phyloP scores from a whole-genome alignment of 768 basidiomycete species.

The Suillus paluster region DNA sequence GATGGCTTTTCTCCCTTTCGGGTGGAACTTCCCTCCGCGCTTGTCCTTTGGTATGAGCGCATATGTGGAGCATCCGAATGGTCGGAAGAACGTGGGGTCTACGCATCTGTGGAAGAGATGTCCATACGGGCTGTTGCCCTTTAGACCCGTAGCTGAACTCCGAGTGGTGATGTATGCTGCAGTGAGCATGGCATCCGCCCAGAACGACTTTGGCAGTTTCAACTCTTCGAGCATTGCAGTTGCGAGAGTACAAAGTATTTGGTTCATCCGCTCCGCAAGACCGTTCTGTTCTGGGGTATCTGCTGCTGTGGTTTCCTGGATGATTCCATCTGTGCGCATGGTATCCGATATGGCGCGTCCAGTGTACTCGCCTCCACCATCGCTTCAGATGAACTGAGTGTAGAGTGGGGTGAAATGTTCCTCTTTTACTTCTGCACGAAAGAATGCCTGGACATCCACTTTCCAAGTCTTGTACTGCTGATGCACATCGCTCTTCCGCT shows the following conservation, averaged over 20 bases:
- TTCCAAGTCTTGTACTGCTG: slow-evolving; percentile 2
- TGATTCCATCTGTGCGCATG: background rate
- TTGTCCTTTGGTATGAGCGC: slow-evolving; percentile 2
- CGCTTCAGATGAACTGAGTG: slow-evolving; percentile 15
- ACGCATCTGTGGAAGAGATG: background rate
- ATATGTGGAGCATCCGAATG: slow-evolving; percentile 7
- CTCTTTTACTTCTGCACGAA: background rate
- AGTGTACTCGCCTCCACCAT: slow-evolving; percentile 17
- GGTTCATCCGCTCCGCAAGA: slow-evolving; percentile 34
- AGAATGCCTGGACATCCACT: background rate
- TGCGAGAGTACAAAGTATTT: slow-evolving; percentile 26
- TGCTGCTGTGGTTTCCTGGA: slow-evolving; percentile 1
- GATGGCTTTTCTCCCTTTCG: slow-evolving; percentile 7
- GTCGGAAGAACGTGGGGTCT: background rate
- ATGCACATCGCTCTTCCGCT: slow-evolving; percentile 6
- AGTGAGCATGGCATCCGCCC: slow-evolving; percentile 27
- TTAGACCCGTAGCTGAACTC: slow-evolving; percentile 22
- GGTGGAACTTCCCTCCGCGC: slow-evolving; percentile 3
- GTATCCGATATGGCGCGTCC: background rate
- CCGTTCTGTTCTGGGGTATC: slow-evolving; percentile 27
- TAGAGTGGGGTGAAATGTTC: slow-evolving; percentile 3
- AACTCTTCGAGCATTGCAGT: slow-evolving; percentile 30
- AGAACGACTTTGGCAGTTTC: slow-evolving; percentile 26
- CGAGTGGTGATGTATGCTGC: slow-evolving; percentile 26
- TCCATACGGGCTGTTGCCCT: slow-evolving; percentile 25